Evolutionary conservation across 305 asterid genomes (phyloP).

Genomic region (Striga hermonthica): DNA sequence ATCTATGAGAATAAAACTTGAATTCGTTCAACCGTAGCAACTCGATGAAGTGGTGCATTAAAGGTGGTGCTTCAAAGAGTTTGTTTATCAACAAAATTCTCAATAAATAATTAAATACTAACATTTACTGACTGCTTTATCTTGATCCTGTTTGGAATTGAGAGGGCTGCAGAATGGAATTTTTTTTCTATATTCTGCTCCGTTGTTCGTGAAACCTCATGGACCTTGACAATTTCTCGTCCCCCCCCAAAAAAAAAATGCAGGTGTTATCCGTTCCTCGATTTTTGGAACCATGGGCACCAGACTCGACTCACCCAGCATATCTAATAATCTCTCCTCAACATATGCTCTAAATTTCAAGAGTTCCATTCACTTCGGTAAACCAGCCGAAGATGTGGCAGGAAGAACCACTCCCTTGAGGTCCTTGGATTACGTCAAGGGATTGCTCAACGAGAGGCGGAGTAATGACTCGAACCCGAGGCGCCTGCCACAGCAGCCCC

Average conservation of each 20-base stretch:
- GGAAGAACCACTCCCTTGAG: constrained; percentile 27
- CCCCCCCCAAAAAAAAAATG: constrained; percentile 16
- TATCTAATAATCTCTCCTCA: constrained; percentile 28
- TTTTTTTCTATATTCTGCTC: neutral
- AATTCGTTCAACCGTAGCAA: too few relatives aligned
- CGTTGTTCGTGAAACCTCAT: neutral
- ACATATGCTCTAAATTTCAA: constrained; percentile 37
- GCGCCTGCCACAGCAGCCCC: neutral
- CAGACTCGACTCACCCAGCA: neutral
- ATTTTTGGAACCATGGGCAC: too few relatives aligned
- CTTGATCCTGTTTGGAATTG: too few relatives aligned
- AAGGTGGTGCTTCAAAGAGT: too few relatives aligned
- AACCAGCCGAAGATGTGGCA: constrained; percentile 33
- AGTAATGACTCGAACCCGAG: neutral
- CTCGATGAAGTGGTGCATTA: too few relatives aligned
- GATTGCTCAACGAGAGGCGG: constrained; percentile 12
- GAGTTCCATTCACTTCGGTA: constrained; percentile 50
- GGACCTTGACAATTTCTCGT: neutral
- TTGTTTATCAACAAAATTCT: too few relatives aligned
- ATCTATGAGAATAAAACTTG: too few relatives aligned
- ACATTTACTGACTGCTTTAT: too few relatives aligned
- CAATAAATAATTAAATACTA: too few relatives aligned
- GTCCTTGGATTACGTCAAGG: constrained; percentile 33
- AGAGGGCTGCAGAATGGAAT: neutral
- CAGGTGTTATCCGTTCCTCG: constrained; percentile 29